Conservation (phyloP, 768 basidiomycete genomes). For the Calocera viscosa region DNA sequence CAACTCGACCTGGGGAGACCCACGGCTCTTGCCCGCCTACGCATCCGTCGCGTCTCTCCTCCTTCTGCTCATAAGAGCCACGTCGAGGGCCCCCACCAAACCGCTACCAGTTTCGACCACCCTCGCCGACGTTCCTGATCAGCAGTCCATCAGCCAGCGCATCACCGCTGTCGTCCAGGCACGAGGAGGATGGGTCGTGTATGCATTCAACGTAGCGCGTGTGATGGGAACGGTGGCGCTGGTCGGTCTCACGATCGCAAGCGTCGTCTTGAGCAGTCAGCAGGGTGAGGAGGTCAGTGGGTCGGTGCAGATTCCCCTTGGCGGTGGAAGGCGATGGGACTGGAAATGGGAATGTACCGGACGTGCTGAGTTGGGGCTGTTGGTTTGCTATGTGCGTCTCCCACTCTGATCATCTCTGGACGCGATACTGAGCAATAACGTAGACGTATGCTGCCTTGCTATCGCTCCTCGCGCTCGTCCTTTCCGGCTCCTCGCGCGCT, state of each 20-base stretch:
- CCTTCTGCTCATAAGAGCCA: neutral
- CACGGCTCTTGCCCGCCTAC: neutral
- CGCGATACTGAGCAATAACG: too few species aligned
- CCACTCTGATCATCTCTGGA: too few species aligned
- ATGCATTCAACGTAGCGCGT: neutral
- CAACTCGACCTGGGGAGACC: neutral
- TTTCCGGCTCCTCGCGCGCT: neutral
- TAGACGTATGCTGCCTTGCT: slow-evolving; percentile 10
- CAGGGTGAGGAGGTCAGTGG: neutral
- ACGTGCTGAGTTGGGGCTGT: neutral
- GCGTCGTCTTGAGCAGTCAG: neutral
- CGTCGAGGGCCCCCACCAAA: neutral
- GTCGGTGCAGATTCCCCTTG: neutral
- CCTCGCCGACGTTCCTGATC: neutral
- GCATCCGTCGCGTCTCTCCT: neutral
- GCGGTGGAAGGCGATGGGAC: neutral
- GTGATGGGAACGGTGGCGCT: neutral
- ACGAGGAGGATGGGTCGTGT: neutral
- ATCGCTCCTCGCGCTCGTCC: slow-evolving; percentile 4
- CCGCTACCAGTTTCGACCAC: neutral
- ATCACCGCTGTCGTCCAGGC: neutral
- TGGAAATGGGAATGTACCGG: neutral
- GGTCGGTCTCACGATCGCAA: neutral
- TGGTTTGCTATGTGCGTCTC: neutral
- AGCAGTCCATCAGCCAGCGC: neutral